Percentiles rank a stretch among this genome's conserved stretches.
phyloP scores from a whole-genome alignment of 805 yeast species.

The Ogataea naganishii region DNA sequence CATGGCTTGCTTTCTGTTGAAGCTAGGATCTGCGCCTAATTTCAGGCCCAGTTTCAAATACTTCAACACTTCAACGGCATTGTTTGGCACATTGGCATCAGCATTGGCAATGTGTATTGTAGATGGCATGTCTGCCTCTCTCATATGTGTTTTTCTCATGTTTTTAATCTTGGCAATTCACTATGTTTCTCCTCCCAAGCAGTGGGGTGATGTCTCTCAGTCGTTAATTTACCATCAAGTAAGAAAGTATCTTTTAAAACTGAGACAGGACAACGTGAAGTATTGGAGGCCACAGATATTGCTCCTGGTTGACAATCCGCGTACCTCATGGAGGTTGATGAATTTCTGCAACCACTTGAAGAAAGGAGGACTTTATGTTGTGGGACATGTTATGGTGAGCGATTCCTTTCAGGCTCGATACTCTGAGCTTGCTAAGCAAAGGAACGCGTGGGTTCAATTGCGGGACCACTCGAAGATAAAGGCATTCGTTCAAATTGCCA shows the following conservation, averaged over 20 bases:
- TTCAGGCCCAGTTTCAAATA: slow-evolving; percentile 92
- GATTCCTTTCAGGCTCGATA: slow-evolving; percentile 54
- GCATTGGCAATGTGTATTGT: slow-evolving; percentile 87
- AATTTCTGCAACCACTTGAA: slow-evolving; percentile 90
- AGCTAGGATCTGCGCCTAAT: slow-evolving; percentile 93
- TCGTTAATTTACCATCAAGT: slow-evolving; percentile 94
- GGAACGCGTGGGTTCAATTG: slow-evolving; percentile 74
- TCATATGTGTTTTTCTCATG: slow-evolving; percentile 57
- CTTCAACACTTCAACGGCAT: slow-evolving; percentile 77
- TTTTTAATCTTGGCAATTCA: slow-evolving; percentile 73
- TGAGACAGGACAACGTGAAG: slow-evolving; percentile 88
- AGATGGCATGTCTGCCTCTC: slow-evolving; percentile 82
- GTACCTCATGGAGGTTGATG: slow-evolving; percentile 86
- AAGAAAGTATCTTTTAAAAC: slow-evolving; percentile 73
- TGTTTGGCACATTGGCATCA: slow-evolving; percentile 61
- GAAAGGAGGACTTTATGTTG: slow-evolving; percentile 87
- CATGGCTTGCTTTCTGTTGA: slow-evolving; percentile 83
- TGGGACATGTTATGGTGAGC: slow-evolving; percentile 84
- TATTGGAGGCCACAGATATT: slow-evolving; percentile 98
- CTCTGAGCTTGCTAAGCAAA: slow-evolving; percentile 63
- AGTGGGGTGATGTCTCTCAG: slow-evolving; percentile 98
- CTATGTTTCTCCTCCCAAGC: slow-evolving; percentile 86
- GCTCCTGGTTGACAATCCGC: slow-evolving; percentile 81
- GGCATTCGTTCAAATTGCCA: slow-evolving; percentile 89
- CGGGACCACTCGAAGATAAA: slow-evolving; percentile 73